Evolutionary conservation across 1,284 basidiomycete genomes (phyloP).

Genomic region (Flammula alnicola): DNA sequence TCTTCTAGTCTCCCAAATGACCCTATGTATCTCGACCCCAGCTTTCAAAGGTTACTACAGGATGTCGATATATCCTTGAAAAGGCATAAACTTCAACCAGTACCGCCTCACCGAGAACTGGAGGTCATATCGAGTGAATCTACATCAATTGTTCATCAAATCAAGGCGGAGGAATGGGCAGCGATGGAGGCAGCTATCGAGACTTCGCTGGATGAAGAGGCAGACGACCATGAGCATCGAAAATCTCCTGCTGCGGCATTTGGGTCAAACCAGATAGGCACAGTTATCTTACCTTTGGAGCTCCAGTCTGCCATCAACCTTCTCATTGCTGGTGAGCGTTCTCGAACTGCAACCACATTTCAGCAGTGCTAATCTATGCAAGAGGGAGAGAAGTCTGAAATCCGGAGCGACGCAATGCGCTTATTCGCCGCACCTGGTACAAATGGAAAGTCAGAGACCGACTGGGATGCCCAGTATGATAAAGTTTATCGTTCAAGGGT

Average conservation of each 20-base stretch:
- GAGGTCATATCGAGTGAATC: conserved; percentile 48
- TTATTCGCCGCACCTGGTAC: conserved; percentile 54
- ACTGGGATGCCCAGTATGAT: conserved; percentile 61
- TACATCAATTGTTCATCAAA: conserved; percentile 26
- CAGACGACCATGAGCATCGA: conserved; percentile 42
- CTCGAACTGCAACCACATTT: conserved; percentile 7
- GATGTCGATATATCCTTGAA: conserved; percentile 70
- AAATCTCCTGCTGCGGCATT: conserved; percentile 84
- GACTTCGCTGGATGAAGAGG: conserved; percentile 38
- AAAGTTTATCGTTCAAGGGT: conserved; percentile 60
- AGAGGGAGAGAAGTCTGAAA: conserved; percentile 67
- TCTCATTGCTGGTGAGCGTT: conserved; percentile 62
- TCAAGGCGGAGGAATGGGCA: conserved; percentile 22
- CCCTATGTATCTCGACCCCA: conserved; percentile 66
- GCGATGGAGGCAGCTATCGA: conserved; percentile 28
- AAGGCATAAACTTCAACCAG: conserved; percentile 41
- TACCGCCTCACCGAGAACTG: conserved; percentile 52
- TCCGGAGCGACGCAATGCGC: conserved; percentile 73
- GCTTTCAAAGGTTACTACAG: conserved; percentile 58
- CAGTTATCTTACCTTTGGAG: conserved; percentile 71
- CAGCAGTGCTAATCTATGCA: conserved; percentile 15
- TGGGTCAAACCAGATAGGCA: conserved; percentile 73
- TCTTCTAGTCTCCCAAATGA: conserved; percentile 39
- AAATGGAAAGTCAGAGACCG: conserved; percentile 32
- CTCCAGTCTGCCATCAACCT: conserved; percentile 62